A percentile compares a stretch with the other conserved stretches of the same genome.
Conservation (phyloP, 495 filamentous ascomycete species). For the Talaromyces wortmannii region DNA sequence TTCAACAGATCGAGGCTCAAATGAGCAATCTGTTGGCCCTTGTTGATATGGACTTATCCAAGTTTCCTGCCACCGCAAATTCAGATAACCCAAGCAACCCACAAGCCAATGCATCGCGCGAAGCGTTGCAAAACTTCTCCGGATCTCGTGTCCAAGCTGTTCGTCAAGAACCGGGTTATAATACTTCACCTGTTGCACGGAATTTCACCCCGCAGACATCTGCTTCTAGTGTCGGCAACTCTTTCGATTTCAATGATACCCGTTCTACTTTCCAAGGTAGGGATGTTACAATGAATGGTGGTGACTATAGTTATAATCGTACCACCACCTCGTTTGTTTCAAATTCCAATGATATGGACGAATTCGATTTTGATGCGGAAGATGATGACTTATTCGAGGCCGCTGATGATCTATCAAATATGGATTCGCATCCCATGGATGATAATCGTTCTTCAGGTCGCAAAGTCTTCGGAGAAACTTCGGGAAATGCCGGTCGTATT, state of each 20-base stretch:
- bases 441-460: slow-evolving; percentile 23
- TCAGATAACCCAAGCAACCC: background rate
- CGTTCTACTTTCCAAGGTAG: background rate
- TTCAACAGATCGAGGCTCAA: slow-evolving; percentile 23
- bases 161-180: background rate
- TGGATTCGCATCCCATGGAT: slow-evolving; percentile 16
- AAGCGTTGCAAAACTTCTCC: background rate
- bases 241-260: background rate
- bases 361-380: slow-evolving; percentile 58
- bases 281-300: background rate
- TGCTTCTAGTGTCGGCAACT: background rate
- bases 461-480: slow-evolving; percentile 47
- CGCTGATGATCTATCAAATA: slow-evolving; percentile 49
- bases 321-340: too few species aligned
- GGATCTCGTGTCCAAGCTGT: background rate
- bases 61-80: background rate
- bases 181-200: background rate
- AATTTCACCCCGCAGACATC: background rate
- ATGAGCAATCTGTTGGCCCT: slow-evolving; percentile 21
- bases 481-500: slow-evolving; percentile 37
- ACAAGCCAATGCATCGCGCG: background rate
- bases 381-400: slow-evolving; percentile 66
- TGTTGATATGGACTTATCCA: slow-evolving; percentile 1
- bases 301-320: too few species aligned
- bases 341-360: slow-evolving; percentile 32